Percentiles rank a stretch among this genome's conserved stretches.
phyloP scores from a whole-genome alignment of 2,329 filamentous ascomycete species.

The Hypoxylon sp. region DNA sequence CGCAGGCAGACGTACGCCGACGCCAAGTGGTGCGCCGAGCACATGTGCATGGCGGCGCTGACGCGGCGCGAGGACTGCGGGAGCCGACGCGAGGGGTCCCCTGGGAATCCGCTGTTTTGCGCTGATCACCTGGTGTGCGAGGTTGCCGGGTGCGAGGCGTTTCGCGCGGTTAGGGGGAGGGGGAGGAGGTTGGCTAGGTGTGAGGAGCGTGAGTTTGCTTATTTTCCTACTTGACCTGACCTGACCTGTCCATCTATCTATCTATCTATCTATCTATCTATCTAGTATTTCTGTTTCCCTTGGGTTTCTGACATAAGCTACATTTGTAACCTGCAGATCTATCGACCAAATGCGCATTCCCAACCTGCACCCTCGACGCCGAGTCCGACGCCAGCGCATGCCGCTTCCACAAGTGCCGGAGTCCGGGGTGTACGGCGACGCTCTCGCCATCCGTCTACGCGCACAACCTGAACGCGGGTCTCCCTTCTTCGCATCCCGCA shows the following conservation, averaged over 20 bases:
- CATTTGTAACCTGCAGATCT: conserved; percentile 7
- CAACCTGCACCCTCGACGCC: conserved; percentile 22
- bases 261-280: too few species aligned
- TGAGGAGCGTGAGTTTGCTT: conserved; percentile 34
- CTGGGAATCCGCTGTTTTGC: conserved; percentile 31
- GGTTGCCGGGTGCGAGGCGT: conserved; percentile 21
- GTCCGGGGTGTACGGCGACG: conserved; percentile 9
- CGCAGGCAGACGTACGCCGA: conserved; percentile 10
- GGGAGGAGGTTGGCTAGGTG: conserved; percentile 24
- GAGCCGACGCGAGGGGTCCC: conserved; percentile 28
- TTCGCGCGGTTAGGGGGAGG: conserved; percentile 17
- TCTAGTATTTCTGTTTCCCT: not conserved
- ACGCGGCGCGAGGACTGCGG: conserved; percentile 25
- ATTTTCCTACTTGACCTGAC: not conserved
- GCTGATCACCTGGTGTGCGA: conserved; percentile 32
- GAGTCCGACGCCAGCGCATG: conserved; percentile 8
- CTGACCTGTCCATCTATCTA: not conserved
- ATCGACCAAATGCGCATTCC: conserved; percentile 26
- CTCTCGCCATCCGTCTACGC: not conserved
- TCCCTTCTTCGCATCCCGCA: not conserved
- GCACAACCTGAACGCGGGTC: not conserved
- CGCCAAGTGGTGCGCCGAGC: conserved; percentile 29
- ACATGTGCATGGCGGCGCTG: conserved; percentile 36
- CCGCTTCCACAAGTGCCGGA: conserved; percentile 14
- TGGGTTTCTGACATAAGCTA: not conserved